phyloP scores from a whole-genome alignment of 228 moss, liverwort and hornwort species.

The Sphagnum fallax region DNA sequence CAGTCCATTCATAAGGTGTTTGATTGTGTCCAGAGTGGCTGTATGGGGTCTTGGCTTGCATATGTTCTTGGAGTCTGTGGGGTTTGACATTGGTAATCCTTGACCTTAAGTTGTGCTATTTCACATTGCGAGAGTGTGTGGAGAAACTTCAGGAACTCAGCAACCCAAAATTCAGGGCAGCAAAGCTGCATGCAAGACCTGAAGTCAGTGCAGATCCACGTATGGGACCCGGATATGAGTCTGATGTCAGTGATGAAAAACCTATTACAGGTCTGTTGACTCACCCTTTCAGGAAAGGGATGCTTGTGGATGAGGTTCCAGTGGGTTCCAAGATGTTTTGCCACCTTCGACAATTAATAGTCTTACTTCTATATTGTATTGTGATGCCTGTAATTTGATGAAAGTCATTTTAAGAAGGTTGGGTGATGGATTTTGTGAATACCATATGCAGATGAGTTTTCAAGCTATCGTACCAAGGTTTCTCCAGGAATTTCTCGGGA shows the following conservation, averaged over 20 bases:
- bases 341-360: no score
- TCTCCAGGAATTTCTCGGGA: not conserved
- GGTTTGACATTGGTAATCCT: slow-evolving; percentile 5
- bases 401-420: no score
- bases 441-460: slow-evolving; percentile 6
- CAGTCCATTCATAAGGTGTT: no score
- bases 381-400: no score
- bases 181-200: slow-evolving; percentile 65
- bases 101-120: slow-evolving; percentile 8
- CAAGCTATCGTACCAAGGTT: slow-evolving; percentile 8
- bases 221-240: slow-evolving; percentile 92
- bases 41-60: no score
- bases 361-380: no score
- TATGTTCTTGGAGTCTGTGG: no score
- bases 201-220: slow-evolving; percentile 65
- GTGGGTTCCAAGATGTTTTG: no score
- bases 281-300: not conserved
- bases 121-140: slow-evolving; percentile 88
- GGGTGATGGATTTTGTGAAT: no score
- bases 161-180: slow-evolving; percentile 63
- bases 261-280: slow-evolving; percentile 5
- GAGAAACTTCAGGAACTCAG: slow-evolving; percentile 93
- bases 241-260: slow-evolving; percentile 58
- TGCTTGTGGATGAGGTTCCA: no score
- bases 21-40: no score